Conservation (phyloP, 495 filamentous ascomycete genomes). For the Corynascus novoguineensis region DNA sequence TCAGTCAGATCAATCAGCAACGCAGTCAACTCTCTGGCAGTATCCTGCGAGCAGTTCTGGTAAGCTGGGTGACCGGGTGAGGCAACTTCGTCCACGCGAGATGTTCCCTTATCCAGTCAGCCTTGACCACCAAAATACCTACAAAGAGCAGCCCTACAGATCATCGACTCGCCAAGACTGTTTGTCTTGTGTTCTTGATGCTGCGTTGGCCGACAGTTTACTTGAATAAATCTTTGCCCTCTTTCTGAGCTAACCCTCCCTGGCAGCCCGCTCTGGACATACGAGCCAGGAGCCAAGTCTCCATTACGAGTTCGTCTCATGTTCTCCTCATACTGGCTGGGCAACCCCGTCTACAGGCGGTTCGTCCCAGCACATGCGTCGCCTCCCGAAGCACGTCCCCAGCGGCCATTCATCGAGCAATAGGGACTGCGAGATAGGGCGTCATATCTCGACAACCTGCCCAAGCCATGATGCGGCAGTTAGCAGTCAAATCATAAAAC, state of each 20-base stretch:
- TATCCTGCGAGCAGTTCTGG: background rate
- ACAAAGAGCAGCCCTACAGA: background rate
- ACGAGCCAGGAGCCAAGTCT: background rate
- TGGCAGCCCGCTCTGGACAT: background rate
- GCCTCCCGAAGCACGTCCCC: background rate
- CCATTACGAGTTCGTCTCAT: conserved; percentile 6
- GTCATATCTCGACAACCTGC: conserved; percentile 7
- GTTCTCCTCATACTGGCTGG: conserved; percentile 2
- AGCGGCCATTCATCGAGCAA: background rate
- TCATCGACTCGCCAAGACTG: background rate
- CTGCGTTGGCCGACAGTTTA: background rate
- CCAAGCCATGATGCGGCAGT: conserved; percentile 3
- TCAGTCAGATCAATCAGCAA: background rate
- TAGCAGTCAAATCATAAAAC: background rate
- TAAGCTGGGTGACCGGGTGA: background rate
- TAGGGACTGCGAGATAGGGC: conserved; percentile 11
- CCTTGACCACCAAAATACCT: background rate
- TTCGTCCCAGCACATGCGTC: background rate
- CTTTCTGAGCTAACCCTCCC: background rate
- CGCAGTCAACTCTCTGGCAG: background rate
- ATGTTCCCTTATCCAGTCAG: background rate
- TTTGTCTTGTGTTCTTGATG: background rate
- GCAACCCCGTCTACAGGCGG: background rate
- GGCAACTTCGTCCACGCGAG: background rate
- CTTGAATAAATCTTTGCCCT: background rate